Evolutionary conservation across 2,329 filamentous ascomycete species (phyloP).

Genomic region (Botrytis cinerea): DNA sequence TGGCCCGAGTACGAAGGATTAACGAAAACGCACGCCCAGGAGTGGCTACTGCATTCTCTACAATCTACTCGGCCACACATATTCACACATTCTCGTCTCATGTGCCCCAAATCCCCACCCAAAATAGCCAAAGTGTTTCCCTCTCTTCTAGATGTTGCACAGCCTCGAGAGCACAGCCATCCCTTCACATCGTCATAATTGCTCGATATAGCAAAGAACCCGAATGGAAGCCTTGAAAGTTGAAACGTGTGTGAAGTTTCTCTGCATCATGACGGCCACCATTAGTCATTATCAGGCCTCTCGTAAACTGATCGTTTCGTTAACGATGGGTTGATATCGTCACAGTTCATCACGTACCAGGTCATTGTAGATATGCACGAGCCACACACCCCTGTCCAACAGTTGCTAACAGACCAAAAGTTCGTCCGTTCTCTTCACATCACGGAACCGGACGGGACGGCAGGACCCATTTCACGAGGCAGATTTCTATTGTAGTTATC

Average conservation of each 20-base stretch:
- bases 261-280: not conserved
- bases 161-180: conserved; percentile 21
- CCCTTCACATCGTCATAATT: conserved; percentile 17
- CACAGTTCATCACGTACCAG: not conserved
- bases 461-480: conserved; percentile 8
- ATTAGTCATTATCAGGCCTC: not conserved
- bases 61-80: conserved; percentile 18
- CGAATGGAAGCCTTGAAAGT: not conserved
- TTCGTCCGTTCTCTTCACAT: not conserved
- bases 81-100: not conserved
- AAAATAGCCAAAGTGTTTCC: not conserved
- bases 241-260: not conserved
- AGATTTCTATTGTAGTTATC: not conserved
- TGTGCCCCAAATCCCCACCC: conserved; percentile 12
- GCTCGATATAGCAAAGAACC: not conserved
- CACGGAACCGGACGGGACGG: not conserved
- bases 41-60: conserved; percentile 20
- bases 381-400: conserved; percentile 9
- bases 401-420: conserved; percentile 14
- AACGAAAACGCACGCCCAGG: not conserved
- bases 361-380: conserved; percentile 15
- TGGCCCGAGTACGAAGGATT: conserved; percentile 21
- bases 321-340: not conserved
- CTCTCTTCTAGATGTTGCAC: not conserved
- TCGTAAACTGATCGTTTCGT: not conserved